A percentile compares a stretch with the other conserved stretches of the same genome.
Evolutionary conservation across 768 basidiomycete species (phyloP).

Genomic region (Lyophyllum semitale): DNA sequence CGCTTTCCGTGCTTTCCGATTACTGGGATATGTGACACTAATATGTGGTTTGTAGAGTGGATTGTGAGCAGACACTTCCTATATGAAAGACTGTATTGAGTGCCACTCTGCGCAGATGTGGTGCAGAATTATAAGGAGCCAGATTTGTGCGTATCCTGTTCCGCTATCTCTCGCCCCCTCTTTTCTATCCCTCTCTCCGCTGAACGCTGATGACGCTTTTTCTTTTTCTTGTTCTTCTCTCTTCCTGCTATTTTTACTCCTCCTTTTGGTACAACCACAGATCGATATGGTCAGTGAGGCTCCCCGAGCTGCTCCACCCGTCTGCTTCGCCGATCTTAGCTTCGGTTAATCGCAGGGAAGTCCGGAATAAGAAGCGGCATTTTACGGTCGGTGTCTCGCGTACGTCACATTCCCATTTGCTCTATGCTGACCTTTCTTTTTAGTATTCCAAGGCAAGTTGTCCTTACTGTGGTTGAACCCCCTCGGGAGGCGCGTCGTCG

Average conservation of each 20-base stretch:
- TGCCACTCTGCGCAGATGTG: slow-evolving; percentile 50
- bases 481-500: no score
- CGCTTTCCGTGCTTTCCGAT: no score
- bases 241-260: neutral
- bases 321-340: slow-evolving; percentile 11
- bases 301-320: neutral
- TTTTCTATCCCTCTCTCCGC: neutral
- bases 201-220: no score
- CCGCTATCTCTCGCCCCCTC: slow-evolving; percentile 1
- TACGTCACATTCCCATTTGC: neutral
- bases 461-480: no score
- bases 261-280: slow-evolving; percentile 33
- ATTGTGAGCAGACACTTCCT: slow-evolving; percentile 73
- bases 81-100: neutral
- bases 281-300: slow-evolving; percentile 75
- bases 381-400: slow-evolving; percentile 77
- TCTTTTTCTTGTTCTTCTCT: no score
- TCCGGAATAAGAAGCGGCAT: slow-evolving; percentile 80
- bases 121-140: slow-evolving; percentile 70
- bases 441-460: slow-evolving; percentile 77
- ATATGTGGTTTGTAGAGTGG: slow-evolving; percentile 55
- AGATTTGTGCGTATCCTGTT: slow-evolving; percentile 65
- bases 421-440: neutral
- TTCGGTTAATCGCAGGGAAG: slow-evolving; percentile 64
- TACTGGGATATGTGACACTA: no score